Conservation (phyloP, 768 basidiomycete genomes). For the Goffeauzyma gilvescens region DNA sequence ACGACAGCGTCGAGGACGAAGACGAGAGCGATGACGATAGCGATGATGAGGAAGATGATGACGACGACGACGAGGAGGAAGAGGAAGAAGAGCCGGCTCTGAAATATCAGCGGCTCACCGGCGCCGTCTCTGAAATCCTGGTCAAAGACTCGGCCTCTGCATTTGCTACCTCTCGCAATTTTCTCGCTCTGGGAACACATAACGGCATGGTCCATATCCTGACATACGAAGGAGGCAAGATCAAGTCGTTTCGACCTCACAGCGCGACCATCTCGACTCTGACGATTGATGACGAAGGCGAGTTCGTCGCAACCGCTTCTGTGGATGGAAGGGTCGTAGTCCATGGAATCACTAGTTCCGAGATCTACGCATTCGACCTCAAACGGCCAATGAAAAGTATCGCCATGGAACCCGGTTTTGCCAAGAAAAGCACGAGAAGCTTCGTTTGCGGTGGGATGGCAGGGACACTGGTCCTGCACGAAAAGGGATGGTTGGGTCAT, state of each 20-base stretch:
- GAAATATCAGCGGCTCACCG: slow-evolving; percentile 70
- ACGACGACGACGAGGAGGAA: slow-evolving; percentile 36
- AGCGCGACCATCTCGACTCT: slow-evolving; percentile 71
- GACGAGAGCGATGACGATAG: slow-evolving; percentile 1
- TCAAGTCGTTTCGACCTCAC: slow-evolving; percentile 83
- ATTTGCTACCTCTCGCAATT: slow-evolving; percentile 51
- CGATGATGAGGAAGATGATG: slow-evolving; percentile 11
- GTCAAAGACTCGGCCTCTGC: slow-evolving; percentile 79
- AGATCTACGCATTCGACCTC: slow-evolving; percentile 71
- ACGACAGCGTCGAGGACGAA: background rate
- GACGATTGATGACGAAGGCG: slow-evolving; percentile 59
- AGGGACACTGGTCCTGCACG: slow-evolving; percentile 64
- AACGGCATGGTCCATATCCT: slow-evolving; percentile 78
- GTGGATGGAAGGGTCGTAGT: slow-evolving; percentile 88
- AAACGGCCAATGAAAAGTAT: slow-evolving; percentile 80
- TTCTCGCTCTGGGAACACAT: slow-evolving; percentile 80
- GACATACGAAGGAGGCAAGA: slow-evolving; percentile 53
- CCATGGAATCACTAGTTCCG: slow-evolving; percentile 56
- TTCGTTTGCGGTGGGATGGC: slow-evolving; percentile 86
- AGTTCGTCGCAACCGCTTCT: slow-evolving; percentile 80
- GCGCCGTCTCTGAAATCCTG: slow-evolving; percentile 53
- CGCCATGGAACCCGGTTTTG: slow-evolving; percentile 76
- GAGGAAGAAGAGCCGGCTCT: slow-evolving; percentile 74
- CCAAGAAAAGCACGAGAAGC: slow-evolving; percentile 52
- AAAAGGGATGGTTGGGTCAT: slow-evolving; percentile 92